Evolutionary conservation across 805 yeast genomes (phyloP).

Genomic region (Candida oleophila): DNA sequence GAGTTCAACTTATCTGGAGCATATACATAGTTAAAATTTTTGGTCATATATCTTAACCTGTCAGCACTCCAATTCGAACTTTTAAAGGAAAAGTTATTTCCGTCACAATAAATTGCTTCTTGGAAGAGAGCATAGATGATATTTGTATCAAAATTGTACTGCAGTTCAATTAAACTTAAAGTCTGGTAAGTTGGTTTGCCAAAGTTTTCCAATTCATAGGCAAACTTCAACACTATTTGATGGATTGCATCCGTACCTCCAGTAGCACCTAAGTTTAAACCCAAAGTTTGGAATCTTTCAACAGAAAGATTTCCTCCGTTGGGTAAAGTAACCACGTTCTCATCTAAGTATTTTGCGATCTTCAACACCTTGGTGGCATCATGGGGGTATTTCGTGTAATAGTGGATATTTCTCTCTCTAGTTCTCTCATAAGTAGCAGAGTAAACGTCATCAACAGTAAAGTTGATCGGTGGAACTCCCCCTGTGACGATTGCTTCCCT

Average conservation of each 20-base stretch:
- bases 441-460: conserved; percentile 48
- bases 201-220: conserved; percentile 32
- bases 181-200: conserved; percentile 40
- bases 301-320: conserved; percentile 50
- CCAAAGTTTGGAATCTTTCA: conserved; percentile 54
- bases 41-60: conserved; percentile 26
- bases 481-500: conserved; percentile 51
- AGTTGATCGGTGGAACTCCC: conserved; percentile 55
- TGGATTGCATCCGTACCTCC: conserved; percentile 53
- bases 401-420: conserved; percentile 46
- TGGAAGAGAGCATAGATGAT: conserved; percentile 54
- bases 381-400: conserved; percentile 48
- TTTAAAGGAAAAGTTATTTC: conserved; percentile 9
- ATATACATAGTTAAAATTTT: conserved; percentile 25
- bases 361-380: conserved; percentile 39
- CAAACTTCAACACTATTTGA: conserved; percentile 38
- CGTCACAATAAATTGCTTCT: conserved; percentile 56
- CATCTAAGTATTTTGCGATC: conserved; percentile 33
- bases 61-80: conserved; percentile 51
- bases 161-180: conserved; percentile 30
- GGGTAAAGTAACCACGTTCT: conserved; percentile 39
- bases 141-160: conserved; percentile 50
- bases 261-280: conserved; percentile 48
- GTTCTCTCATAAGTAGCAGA: conserved; percentile 46
- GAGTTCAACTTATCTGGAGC: not conserved